Evolutionary conservation across 2,329 filamentous ascomycete species (phyloP).

Genomic region (Xylariaceae sp.): DNA sequence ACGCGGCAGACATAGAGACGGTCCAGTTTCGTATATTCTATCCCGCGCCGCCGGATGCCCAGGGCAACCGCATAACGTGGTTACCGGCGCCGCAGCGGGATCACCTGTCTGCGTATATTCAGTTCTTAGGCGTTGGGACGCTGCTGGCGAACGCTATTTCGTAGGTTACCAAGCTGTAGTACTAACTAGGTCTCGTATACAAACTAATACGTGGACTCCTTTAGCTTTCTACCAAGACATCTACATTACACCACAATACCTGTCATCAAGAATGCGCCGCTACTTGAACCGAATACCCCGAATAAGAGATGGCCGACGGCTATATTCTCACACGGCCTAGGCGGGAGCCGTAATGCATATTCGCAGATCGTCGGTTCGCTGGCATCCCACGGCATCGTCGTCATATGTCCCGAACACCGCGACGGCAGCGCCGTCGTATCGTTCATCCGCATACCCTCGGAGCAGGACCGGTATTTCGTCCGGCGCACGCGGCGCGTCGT

Average conservation of each 20-base stretch:
- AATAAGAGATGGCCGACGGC: slow-evolving; percentile 73
- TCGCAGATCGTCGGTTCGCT: slow-evolving; percentile 80
- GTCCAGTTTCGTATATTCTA: slow-evolving; percentile 84
- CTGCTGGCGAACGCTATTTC: slow-evolving; percentile 62
- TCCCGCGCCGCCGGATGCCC: slow-evolving; percentile 60
- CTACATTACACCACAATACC: slow-evolving; percentile 75
- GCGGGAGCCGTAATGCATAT: slow-evolving; percentile 80
- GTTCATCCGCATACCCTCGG: slow-evolving; percentile 65
- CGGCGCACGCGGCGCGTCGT: slow-evolving; percentile 42
- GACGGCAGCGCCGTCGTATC: slow-evolving; percentile 80
- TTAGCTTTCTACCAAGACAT: slow-evolving; percentile 68
- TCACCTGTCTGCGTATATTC: slow-evolving; percentile 74
- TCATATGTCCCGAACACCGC: slow-evolving; percentile 80
- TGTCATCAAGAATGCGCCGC: slow-evolving; percentile 69
- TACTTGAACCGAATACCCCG: slow-evolving; percentile 54
- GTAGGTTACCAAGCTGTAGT: slow-evolving; percentile 43
- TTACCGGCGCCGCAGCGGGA: slow-evolving; percentile 75
- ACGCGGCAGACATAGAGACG: slow-evolving; percentile 65
- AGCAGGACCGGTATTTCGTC: slow-evolving; percentile 43
- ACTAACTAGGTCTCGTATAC: neutral
- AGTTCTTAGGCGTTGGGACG: slow-evolving; percentile 70
- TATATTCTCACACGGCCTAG: slow-evolving; percentile 85
- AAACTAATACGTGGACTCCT: slow-evolving; percentile 8
- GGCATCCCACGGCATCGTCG: slow-evolving; percentile 78
- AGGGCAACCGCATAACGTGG: slow-evolving; percentile 70